phyloP scores from a whole-genome alignment of 2,329 filamentous ascomycete species.

The Proliferodiscus dingleyae region DNA sequence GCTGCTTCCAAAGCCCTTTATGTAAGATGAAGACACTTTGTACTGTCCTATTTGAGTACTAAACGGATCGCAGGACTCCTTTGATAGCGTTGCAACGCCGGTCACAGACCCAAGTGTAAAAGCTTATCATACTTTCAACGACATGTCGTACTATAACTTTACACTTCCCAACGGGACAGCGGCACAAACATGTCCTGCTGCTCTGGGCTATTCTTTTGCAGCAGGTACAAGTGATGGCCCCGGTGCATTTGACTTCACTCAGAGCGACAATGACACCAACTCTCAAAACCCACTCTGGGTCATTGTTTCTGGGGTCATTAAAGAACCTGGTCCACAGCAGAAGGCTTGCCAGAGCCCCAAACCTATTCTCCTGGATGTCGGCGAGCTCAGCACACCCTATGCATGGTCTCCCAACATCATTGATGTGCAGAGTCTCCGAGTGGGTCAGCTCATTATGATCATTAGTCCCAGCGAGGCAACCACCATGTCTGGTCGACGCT shows the following conservation, averaged over 20 bases:
- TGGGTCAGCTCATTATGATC: conserved; percentile 79
- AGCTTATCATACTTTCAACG: conserved; percentile 77
- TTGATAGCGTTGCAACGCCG: conserved; percentile 33
- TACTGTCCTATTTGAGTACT: too few relatives aligned
- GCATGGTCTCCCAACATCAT: conserved; percentile 87
- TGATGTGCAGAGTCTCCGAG: conserved; percentile 77
- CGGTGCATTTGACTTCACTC: conserved; percentile 86
- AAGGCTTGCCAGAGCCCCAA: conserved; percentile 62
- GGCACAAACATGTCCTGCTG: conserved; percentile 75
- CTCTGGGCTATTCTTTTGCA: conserved; percentile 85
- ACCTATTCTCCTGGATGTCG: conserved; percentile 81
- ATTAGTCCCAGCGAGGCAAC: conserved; percentile 81
- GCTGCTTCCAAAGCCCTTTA: conserved; percentile 55
- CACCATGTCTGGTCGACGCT: conserved; percentile 86
- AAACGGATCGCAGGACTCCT: conserved; percentile 17
- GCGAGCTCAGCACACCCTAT: conserved; percentile 70
- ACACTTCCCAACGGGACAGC: conserved; percentile 64
- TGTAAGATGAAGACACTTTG: conserved; percentile 27
- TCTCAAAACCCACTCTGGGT: conserved; percentile 65
- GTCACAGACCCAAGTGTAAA: conserved; percentile 64
- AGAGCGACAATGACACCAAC: conserved; percentile 68
- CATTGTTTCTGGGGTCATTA: conserved; percentile 65
- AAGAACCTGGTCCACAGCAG: conserved; percentile 55
- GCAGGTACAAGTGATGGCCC: conserved; percentile 89
- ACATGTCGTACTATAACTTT: conserved; percentile 76